Percentiles rank a stretch among this genome's conserved stretches.
Evolutionary conservation across 805 yeast species (phyloP).

Genomic region (Suhomyces sp.): DNA sequence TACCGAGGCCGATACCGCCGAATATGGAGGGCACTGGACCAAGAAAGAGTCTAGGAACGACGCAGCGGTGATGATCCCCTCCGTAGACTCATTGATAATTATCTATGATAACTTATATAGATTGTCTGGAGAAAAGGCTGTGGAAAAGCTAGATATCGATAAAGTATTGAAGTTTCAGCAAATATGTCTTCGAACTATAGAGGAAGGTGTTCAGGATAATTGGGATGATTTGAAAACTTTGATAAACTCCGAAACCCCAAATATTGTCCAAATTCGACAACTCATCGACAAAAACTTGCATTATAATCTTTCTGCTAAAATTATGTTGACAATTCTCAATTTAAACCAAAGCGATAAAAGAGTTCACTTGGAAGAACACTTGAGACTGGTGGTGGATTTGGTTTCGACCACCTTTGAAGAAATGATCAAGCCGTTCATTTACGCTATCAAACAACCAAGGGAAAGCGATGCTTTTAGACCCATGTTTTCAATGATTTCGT

Average conservation of each 20-base stretch:
- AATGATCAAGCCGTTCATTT: not conserved
- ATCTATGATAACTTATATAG: conserved; percentile 26
- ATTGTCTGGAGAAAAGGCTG: conserved; percentile 16
- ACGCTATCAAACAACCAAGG: not conserved
- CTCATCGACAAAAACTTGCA: conserved; percentile 1
- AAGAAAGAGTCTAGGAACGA: not conserved
- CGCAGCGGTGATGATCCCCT: not conserved
- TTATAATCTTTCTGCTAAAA: conserved; percentile 24
- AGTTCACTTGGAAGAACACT: conserved; percentile 45
- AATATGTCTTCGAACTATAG: conserved; percentile 26
- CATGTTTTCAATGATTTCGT: conserved; percentile 8
- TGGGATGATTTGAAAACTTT: conserved; percentile 16
- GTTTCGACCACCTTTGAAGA: not conserved
- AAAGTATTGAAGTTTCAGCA: conserved; percentile 20
- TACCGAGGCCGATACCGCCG: conserved; percentile 9
- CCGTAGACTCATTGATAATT: conserved; percentile 3
- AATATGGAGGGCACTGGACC: conserved; percentile 18
- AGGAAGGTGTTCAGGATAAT: conserved; percentile 13
- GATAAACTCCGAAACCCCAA: not conserved
- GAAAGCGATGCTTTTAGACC: conserved; percentile 5
- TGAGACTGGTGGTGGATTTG: conserved; percentile 40
- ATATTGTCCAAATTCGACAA: not conserved
- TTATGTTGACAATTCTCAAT: conserved; percentile 42
- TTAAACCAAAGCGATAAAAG: conserved; percentile 40
- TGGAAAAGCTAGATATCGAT: conserved; percentile 14